Base-by-base conservation (phyloP, 768 basidiomycete genomes). In the Amanita muscaria region DNA sequence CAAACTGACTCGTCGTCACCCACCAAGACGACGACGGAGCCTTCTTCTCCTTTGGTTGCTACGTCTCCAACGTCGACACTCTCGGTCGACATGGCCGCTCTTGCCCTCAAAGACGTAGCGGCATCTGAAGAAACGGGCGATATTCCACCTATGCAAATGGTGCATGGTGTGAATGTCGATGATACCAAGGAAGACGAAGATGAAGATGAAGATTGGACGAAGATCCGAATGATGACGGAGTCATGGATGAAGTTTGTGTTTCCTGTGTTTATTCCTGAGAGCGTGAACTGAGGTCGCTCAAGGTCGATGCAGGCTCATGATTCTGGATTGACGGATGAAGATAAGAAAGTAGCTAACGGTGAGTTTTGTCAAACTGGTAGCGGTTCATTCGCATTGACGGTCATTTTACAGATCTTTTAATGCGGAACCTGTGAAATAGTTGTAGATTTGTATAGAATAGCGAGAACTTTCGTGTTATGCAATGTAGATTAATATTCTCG, bases 291-390 rank as follows among this genome's bases (percentile, higher is more conserved):
- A 27, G 8, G 30, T 40, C 3, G 8, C 8, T 35, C 30, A 25
- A 85, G 82, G 88, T 92, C 44, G 91, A 94, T 56, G 91, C 90
- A 96, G 56, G 92, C 88, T 2, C 88, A 97, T 59, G 92, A 90
- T 64, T 80, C 84, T 5, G 87, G 88, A 14, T 66, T 90, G 42
- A 79, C 82, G 3, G 83, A 86, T 47, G 86, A 79, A 3, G 85
- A 91, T 55, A 79, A 83, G 59, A 75, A 78, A 51, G 73, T 84
- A 16, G 84, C 83, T 5, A 80, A 83, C 63, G 87, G 86, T 84
- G 51, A 50, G 73, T 27, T 40, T 6, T 38, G 27, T 21, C 42
- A 39, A 9, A 45, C 32, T 22, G 21, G 22, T 4, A 11, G 6
- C 22, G 19, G 22, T 3, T 12, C 2, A 11, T 6, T 21, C 11